Conservation (phyloP, 139 green algal genomes). For the Micractinium conductrix region DNA sequence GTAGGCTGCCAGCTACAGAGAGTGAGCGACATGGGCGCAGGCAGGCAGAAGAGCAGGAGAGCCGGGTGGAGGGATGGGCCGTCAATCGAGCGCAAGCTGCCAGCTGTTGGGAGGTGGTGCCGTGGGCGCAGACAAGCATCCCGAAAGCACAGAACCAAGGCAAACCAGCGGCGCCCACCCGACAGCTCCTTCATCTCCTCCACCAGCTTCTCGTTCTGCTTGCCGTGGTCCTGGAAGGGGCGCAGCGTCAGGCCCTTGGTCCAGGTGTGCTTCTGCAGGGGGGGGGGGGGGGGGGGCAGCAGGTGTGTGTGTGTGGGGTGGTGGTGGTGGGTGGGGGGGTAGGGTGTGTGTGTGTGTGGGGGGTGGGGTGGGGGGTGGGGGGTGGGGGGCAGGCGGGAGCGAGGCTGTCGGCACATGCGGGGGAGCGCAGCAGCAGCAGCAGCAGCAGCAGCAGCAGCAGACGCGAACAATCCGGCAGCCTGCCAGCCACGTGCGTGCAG, state of each 20-base stretch:
- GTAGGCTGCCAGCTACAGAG: too few species aligned
- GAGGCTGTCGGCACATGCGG: too few species aligned
- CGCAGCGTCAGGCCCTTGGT: constrained; percentile 85
- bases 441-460: too few species aligned
- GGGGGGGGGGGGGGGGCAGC: neutral
- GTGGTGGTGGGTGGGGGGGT: neutral
- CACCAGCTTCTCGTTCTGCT: constrained; percentile 83
- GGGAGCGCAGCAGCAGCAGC: too few species aligned
- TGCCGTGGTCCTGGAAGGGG: constrained; percentile 71
- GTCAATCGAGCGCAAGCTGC: neutral
- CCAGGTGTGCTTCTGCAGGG: constrained; percentile 87
- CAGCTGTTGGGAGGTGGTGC: too few species aligned
- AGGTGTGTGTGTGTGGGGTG: neutral
- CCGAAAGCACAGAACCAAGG: too few species aligned
- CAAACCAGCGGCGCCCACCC: constrained; percentile 5
- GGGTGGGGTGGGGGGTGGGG: too few species aligned
- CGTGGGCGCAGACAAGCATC: too few species aligned
- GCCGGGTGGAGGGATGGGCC: too few species aligned
- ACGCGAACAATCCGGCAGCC: too few species aligned
- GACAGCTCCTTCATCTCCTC: constrained; percentile 83
- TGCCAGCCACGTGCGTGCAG: too few species aligned
- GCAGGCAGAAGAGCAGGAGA: neutral
- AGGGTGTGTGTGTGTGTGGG: neutral
- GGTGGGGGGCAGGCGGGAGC: too few species aligned
- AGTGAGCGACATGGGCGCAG: neutral